Evolutionary conservation across 768 basidiomycete genomes (phyloP), one percentile per base, ranked within the genome.

Genomic region (Hypsizygus marmoreus): DNA sequence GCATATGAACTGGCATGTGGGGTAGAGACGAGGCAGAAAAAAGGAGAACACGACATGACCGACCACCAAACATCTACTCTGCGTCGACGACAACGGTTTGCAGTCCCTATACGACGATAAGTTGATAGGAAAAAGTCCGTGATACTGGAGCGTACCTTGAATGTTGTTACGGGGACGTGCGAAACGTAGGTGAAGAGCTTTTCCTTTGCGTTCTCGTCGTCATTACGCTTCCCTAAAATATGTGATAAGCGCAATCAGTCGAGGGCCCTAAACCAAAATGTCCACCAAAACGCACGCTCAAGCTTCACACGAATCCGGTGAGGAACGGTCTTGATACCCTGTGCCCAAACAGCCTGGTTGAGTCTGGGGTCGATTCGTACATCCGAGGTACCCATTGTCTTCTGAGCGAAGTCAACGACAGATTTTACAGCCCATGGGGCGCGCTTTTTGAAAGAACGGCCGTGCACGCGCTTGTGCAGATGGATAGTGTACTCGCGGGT

Each of bases 401-500:
- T 94, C 59, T 82, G 83, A 10, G 97, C 94, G 62, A 99, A 99
- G 42, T 81, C 80, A 60, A 91, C 75, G 56, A 98, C 85, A 54
- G 91, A 89, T 77, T 98, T 98, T 72, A 98, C 82, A 57, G 94
- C 97, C 76, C 84, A 87, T 17, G 97, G 97, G 13, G 97, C 93
- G 59, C 95, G 88, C 81, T 95, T 95, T 77, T 97, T 97, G 81
- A 97, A 97, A 32, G 89, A 87, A 50, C 87, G 82, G 58, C 88
- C 91, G 71, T 93, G 91, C 32, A 94, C 91, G 57, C 73, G 86
- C 72, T 95, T 97, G 86, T 97, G 93, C 30, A 97, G 75, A 74
- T 97, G 92, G 78, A 97, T 88, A 63, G 95, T 97, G 86, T 97
- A 97, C 70, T 99, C 95, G 63, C 95, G 87, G 56, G 95, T 90